Evolutionary conservation across 106 monocot genomes (phyloP).

Genomic region (Apostasia shenzhenica): DNA sequence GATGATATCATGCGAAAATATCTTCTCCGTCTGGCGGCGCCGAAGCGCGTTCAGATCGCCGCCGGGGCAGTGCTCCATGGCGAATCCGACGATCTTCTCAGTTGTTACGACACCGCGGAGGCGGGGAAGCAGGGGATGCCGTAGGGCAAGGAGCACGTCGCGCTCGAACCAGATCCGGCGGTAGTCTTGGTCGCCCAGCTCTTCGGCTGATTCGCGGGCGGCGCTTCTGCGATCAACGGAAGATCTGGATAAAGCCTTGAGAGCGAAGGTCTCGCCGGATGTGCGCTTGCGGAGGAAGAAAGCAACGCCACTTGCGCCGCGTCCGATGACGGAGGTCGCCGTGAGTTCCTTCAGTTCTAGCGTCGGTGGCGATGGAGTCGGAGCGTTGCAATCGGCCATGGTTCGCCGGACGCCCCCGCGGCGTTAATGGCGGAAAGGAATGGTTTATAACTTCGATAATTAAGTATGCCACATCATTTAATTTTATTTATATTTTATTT

Average conservation of each 20-base stretch:
- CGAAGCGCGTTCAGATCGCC: slow-evolving; percentile 57
- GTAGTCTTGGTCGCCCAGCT: slow-evolving; percentile 18
- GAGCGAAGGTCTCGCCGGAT: slow-evolving; percentile 23
- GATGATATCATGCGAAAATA: slow-evolving; percentile 78
- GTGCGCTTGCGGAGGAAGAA: slow-evolving; percentile 36
- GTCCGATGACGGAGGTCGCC: slow-evolving; percentile 64
- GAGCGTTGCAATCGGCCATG: neutral
- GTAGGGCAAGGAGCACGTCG: slow-evolving; percentile 52
- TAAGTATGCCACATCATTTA: too few relatives aligned
- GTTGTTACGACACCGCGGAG: slow-evolving; percentile 70
- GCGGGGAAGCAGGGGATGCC: slow-evolving; percentile 69
- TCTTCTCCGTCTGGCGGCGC: slow-evolving; percentile 54
- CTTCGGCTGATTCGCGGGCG: neutral
- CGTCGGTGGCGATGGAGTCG: slow-evolving; percentile 10
- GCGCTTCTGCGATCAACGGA: slow-evolving; percentile 19
- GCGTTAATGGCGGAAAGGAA: neutral
- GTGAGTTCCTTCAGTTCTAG: slow-evolving; percentile 37
- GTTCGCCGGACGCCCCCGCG: neutral
- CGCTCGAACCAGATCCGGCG: slow-evolving; percentile 81
- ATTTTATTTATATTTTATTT: too few relatives aligned
- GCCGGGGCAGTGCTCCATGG: slow-evolving; percentile 64
- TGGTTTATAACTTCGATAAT: too few relatives aligned
- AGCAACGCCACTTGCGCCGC: slow-evolving; percentile 94
- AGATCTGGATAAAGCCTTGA: slow-evolving; percentile 58
- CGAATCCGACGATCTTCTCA: slow-evolving; percentile 74